phyloP scores from a whole-genome alignment of 2,329 filamentous ascomycete genomes.

The Cercospora sp. region DNA sequence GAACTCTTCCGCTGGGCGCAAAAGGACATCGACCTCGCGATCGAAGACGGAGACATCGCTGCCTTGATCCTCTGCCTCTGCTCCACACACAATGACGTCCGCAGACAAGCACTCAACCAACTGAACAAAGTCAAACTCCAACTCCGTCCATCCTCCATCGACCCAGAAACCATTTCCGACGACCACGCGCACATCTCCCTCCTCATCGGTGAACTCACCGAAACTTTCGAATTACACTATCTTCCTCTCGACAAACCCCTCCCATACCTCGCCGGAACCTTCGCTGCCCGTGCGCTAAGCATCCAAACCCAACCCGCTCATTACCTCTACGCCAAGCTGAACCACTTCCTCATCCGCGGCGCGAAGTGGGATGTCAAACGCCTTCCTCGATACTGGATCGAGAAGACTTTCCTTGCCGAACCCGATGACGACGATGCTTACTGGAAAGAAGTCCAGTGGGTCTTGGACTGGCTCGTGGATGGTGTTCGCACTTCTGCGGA shows the following conservation, averaged over 20 bases:
- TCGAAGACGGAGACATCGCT: conserved; percentile 73
- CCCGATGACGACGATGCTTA: conserved; percentile 72
- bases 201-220: conserved; percentile 74
- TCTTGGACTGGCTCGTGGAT: conserved; percentile 69
- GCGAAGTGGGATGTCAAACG: conserved; percentile 69
- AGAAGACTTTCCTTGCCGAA: conserved; percentile 71
- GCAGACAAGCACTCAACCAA: conserved; percentile 72
- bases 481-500: conserved; percentile 62
- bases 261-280: conserved; percentile 72
- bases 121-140: conserved; percentile 62
- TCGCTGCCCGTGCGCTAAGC: conserved; percentile 68
- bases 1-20: conserved; percentile 65
- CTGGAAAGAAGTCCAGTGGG: conserved; percentile 72
- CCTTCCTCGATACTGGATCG: conserved; percentile 60
- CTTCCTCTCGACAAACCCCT: conserved; percentile 51
- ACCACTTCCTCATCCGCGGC: conserved; percentile 74
- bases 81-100: conserved; percentile 71
- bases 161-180: conserved; percentile 60
- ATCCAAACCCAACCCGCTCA: conserved; percentile 77
- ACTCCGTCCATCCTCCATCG: conserved; percentile 46
- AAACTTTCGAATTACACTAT: conserved; percentile 60
- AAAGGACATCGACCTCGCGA: conserved; percentile 74
- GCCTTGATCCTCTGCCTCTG: conserved; percentile 73
- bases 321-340: conserved; percentile 81
- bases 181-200: conserved; percentile 79